Evolutionary conservation across 129 eudicot genomes (phyloP), one percentile per base, ranked within the genome.

Genomic region (Smallanthus sonchifolius): DNA sequence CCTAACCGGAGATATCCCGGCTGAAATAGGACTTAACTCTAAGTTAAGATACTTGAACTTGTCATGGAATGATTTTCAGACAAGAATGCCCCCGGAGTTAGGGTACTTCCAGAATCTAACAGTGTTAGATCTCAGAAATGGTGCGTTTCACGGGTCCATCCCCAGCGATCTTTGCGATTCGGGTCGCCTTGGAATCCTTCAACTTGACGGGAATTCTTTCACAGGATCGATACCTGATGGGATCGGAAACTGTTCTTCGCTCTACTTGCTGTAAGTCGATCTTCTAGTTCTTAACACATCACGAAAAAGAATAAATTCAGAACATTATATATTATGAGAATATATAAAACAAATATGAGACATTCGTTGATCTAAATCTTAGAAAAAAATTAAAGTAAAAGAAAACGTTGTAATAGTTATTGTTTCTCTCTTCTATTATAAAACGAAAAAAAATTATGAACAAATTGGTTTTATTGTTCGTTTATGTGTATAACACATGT

Each of bases 161-260:
- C 96, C 96, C 0, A 79, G 78, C 1, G 93, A 87, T 40, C 77
- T 95, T 56, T 91, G 99, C 38, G 92, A 87, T 57, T 95, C 99
- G 30, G 84, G 94, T 17, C 84, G 85, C 79, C 83, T 95, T 67
- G 81, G 83, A 40, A 91, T 91, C 32, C 91, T 95, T 70, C 99
- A 95, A 68, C 85, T 95, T 66, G 99, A 95, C 80, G 94, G 89
- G 5, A 95, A 95, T 75, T 78, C 82, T 8, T 83, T 95, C 68
- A 79, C 87, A 0, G 97, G 96, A 30, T 67, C 89, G 0, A 84
- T 95, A 54, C 99, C 99, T 24, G 68, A 85, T 20, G 94, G 77
- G 60, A 95, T 95, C 37, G 88, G 93, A 54, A 95, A 88, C 69
- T 95, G 99, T 68, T 86, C 99, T 13, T 95, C 97, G 10, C 97